A percentile compares a stretch with the other conserved stretches of the same genome.
Conservation (phyloP, 1,139 yeast genomes). For the Ashbya aceris region DNA sequence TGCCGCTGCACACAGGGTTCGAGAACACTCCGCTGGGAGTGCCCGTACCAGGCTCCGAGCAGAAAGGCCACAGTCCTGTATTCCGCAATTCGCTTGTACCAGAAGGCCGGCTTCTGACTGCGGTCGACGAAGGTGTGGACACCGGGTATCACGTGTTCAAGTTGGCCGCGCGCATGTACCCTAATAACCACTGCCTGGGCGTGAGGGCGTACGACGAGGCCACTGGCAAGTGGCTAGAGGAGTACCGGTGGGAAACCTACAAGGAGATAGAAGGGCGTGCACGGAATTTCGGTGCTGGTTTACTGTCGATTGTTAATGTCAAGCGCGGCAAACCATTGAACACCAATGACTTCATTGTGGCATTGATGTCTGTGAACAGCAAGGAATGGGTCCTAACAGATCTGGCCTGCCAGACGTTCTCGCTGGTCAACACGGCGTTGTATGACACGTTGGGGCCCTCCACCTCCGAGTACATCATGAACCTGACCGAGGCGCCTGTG, state of each 20-base stretch:
- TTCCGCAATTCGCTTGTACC: constrained; percentile 41
- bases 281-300: constrained; percentile 53
- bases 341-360: constrained; percentile 39
- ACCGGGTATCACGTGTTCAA: constrained; percentile 46
- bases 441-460: constrained; percentile 58
- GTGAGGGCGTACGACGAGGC: constrained; percentile 36
- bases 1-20: constrained; percentile 23
- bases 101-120: constrained; percentile 34
- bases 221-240: constrained; percentile 35
- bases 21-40: constrained; percentile 16
- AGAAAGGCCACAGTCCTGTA: constrained; percentile 43
- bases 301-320: constrained; percentile 42
- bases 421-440: constrained; percentile 48
- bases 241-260: constrained; percentile 44
- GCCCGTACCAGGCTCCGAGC: constrained; percentile 39
- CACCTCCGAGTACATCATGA: constrained; percentile 49
- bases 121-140: constrained; percentile 41
- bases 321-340: constrained; percentile 31
- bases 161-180: constrained; percentile 32
- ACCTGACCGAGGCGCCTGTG: constrained; percentile 48
- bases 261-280: constrained; percentile 36
- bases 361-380: constrained; percentile 47
- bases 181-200: constrained; percentile 44
- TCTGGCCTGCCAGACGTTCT: constrained; percentile 44
- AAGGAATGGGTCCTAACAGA: constrained; percentile 57